phyloP scores from a whole-genome alignment of 805 yeast species.

The Limtongia smithiae region DNA sequence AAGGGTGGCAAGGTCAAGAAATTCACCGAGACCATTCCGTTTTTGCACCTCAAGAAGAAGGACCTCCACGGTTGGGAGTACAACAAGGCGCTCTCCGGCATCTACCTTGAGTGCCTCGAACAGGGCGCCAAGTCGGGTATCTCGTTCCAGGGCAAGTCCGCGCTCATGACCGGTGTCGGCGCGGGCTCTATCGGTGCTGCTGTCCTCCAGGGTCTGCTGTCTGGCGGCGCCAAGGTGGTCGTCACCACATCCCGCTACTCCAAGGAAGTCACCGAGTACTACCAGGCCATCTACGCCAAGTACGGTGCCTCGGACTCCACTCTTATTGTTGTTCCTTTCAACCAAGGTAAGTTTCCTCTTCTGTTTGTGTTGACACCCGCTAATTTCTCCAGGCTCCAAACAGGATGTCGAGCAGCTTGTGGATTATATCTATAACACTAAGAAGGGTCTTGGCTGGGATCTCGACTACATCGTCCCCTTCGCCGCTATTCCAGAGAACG shows the following conservation, averaged over 20 bases:
- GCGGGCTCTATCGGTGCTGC: conserved; percentile 98
- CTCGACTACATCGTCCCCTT: conserved; percentile 94
- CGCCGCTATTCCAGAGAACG: conserved; percentile 99
- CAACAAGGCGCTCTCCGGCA: conserved; percentile 70
- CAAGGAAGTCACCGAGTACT: conserved; percentile 89
- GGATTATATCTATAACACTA: conserved; percentile 77
- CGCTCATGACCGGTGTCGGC: conserved; percentile 96
- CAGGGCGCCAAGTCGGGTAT: conserved; percentile 85
- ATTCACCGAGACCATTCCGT: conserved; percentile 74
- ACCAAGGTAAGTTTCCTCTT: conserved; percentile 51
- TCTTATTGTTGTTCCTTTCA: conserved; percentile 94
- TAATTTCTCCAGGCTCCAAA: conserved; percentile 58
- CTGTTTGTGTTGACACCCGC: neutral
- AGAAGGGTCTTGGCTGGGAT: conserved; percentile 96
- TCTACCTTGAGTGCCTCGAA: conserved; percentile 86
- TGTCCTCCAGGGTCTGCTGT: conserved; percentile 84
- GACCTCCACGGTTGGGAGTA: conserved; percentile 77
- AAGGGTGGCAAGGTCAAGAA: conserved; percentile 31
- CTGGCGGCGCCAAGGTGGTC: conserved; percentile 97
- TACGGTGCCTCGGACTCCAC: conserved; percentile 91
- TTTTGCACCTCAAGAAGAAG: conserved; percentile 86
- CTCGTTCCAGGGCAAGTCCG: conserved; percentile 81
- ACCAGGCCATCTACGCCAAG: conserved; percentile 88
- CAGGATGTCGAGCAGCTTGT: conserved; percentile 86
- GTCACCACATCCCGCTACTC: conserved; percentile 96